Evolutionary conservation across 768 basidiomycete species (phyloP).

Genomic region (Lenzites betulinus): DNA sequence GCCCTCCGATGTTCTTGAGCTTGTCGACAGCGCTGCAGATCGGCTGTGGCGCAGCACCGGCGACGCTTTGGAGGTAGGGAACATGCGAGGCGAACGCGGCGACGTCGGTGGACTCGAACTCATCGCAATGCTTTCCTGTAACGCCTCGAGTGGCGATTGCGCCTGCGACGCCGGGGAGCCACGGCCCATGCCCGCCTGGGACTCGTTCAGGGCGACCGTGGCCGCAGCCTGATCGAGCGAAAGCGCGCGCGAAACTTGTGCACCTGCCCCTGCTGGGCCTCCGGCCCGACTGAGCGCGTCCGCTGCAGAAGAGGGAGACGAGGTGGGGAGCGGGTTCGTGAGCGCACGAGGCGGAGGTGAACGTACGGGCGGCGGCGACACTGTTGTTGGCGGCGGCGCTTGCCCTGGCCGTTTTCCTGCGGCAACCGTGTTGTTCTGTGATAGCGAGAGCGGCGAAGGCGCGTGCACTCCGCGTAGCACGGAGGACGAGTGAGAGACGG

Average conservation of each 20-base stretch:
- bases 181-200: neutral
- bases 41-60: slow-evolving; percentile 23
- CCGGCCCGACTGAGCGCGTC: slow-evolving; percentile 10
- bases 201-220: neutral
- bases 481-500: slow-evolving; percentile 28
- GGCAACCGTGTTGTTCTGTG: slow-evolving; percentile 40
- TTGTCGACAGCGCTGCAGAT: slow-evolving; percentile 18
- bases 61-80: neutral
- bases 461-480: slow-evolving; percentile 33
- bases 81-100: slow-evolving; percentile 15
- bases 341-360: slow-evolving; percentile 19
- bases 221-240: slow-evolving; percentile 17
- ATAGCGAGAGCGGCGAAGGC: slow-evolving; percentile 47
- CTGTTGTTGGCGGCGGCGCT: too few relatives aligned
- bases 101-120: slow-evolving; percentile 22
- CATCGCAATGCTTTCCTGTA: slow-evolving; percentile 14
- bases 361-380: slow-evolving; percentile 18
- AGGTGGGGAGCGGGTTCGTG: slow-evolving; percentile 20
- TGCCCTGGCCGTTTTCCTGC: neutral
- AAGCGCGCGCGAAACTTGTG: slow-evolving; percentile 13
- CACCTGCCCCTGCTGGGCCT: neutral
- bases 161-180: slow-evolving; percentile 6
- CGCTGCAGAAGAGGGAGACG: slow-evolving; percentile 20
- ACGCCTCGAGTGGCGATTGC: slow-evolving; percentile 16
- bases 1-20: slow-evolving; percentile 12